Conservation (phyloP, 1,139 yeast species). For the Yamadazyma kanchanaburiensis region DNA sequence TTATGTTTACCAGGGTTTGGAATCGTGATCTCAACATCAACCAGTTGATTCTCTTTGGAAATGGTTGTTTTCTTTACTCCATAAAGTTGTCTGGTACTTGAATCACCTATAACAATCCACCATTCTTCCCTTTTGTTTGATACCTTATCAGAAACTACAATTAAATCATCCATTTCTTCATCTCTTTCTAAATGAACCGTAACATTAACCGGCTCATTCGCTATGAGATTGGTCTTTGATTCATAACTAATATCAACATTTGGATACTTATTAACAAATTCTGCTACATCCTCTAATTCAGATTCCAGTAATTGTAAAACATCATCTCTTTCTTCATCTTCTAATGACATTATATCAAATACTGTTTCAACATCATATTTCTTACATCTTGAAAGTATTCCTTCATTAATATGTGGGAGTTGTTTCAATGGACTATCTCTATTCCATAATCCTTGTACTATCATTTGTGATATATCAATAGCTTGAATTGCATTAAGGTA, state of each 20-base stretch:
- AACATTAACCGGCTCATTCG: slow-evolving; percentile 44
- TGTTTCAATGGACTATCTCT: slow-evolving; percentile 78
- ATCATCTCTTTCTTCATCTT: slow-evolving; percentile 70
- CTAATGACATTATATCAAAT: slow-evolving; percentile 82
- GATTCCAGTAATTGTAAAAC: slow-evolving; percentile 55
- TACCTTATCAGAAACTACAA: slow-evolving; percentile 53
- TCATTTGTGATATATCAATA: slow-evolving; percentile 88
- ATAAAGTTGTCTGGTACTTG: slow-evolving; percentile 55
- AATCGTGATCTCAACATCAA: slow-evolving; percentile 54
- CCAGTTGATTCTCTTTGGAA: slow-evolving; percentile 48
- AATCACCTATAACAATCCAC: slow-evolving; percentile 85
- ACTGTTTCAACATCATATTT: slow-evolving; percentile 63
- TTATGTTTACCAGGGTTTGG: slow-evolving; percentile 60
- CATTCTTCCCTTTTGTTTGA: slow-evolving; percentile 76
- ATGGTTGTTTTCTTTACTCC: slow-evolving; percentile 70
- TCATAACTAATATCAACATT: slow-evolving; percentile 69
- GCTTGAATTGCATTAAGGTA: slow-evolving; percentile 72
- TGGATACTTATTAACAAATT: slow-evolving; percentile 87
- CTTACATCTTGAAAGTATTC: slow-evolving; percentile 56
- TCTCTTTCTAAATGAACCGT: slow-evolving; percentile 62
- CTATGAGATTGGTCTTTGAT: slow-evolving; percentile 34
- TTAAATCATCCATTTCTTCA: slow-evolving; percentile 68
- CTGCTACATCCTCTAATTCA: slow-evolving; percentile 63
- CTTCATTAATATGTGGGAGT: slow-evolving; percentile 62
- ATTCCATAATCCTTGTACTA: slow-evolving; percentile 85